Percentiles rank a stretch among this genome's conserved stretches.
phyloP scores from a whole-genome alignment of 441 rosid genomes.

The Gossypium aridum region DNA sequence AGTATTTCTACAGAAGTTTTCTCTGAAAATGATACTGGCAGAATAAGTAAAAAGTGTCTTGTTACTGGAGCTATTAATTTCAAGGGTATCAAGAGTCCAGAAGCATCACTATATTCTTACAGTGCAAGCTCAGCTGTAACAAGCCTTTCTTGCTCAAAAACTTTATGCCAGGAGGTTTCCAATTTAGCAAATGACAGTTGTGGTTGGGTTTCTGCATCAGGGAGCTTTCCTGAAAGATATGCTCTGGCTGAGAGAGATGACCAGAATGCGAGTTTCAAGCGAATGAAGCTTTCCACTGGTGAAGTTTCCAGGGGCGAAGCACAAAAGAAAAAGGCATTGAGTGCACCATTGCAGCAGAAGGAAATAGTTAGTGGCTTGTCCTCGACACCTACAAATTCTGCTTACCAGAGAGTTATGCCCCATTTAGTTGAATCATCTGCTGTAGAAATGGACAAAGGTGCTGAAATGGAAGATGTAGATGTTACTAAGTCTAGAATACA shows the following conservation, averaged over 20 bases:
- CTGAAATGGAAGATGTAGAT: slow-evolving; percentile 24
- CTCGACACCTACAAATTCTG: slow-evolving; percentile 24
- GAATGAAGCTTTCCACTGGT: slow-evolving; percentile 39
- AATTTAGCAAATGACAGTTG: slow-evolving; percentile 23
- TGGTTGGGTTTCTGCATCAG: slow-evolving; percentile 25
- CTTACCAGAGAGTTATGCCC: slow-evolving; percentile 28
- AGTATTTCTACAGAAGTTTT: slow-evolving; percentile 53
- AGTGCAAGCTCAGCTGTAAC: slow-evolving; percentile 59
- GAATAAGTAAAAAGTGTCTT: slow-evolving; percentile 38
- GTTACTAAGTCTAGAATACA: slow-evolving; percentile 26
- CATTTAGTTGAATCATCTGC: slow-evolving; percentile 62
- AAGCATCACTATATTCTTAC: slow-evolving; percentile 40
- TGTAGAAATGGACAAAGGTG: slow-evolving; percentile 23
- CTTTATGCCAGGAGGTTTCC: slow-evolving; percentile 28
- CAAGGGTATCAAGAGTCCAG: slow-evolving; percentile 34
- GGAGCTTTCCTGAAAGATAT: slow-evolving; percentile 32
- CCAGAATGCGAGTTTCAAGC: slow-evolving; percentile 31
- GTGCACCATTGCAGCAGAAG: slow-evolving; percentile 17
- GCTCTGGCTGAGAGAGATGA: slow-evolving; percentile 30
- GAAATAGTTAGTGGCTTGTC: slow-evolving; percentile 19
- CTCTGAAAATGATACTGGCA: slow-evolving; percentile 39
- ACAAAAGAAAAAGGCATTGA: slow-evolving; percentile 19
- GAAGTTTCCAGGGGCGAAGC: slow-evolving; percentile 23
- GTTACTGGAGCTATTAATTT: slow-evolving; percentile 42
- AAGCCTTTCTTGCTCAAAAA: slow-evolving; percentile 39